phyloP scores from a whole-genome alignment of 257 asterid species.

The Primulina huaijiensis region DNA sequence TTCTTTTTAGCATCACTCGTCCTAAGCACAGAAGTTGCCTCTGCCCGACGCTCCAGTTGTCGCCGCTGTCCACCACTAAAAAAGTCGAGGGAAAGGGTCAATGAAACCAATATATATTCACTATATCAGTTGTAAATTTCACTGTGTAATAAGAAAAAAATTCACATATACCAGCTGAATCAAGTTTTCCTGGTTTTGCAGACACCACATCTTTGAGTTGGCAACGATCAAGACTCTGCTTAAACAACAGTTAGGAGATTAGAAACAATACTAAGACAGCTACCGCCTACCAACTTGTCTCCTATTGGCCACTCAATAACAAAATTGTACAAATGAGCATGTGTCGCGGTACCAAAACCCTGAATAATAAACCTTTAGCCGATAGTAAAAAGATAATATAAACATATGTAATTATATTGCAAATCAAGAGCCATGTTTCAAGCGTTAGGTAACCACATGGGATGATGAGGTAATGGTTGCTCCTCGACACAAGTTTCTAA shows the following conservation, averaged over 20 bases:
- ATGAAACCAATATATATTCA: background rate
- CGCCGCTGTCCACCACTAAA: conserved; percentile 78
- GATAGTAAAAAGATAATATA: background rate
- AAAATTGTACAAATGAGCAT: too few species aligned
- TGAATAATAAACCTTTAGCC: background rate
- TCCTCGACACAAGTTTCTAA: background rate
- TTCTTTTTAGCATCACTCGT: conserved; percentile 83
- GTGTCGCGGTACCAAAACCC: background rate
- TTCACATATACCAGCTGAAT: conserved; percentile 56
- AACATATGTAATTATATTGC: too few species aligned
- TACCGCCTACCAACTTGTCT: background rate
- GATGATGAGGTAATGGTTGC: background rate
- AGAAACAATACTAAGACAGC: background rate
- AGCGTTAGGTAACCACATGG: background rate
- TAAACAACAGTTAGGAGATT: conserved; percentile 2
- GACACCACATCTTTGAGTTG: conserved; percentile 93
- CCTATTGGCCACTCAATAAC: background rate
- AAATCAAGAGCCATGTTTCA: background rate
- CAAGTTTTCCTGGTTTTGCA: conserved; percentile 80
- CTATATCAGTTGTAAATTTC: background rate
- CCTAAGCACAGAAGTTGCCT: conserved; percentile 96
- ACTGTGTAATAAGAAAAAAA: background rate
- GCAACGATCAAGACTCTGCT: conserved; percentile 89
- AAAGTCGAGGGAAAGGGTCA: background rate
- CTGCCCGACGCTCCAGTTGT: conserved; percentile 98